Base-by-base conservation (phyloP, 768 basidiomycete genomes). In the Pleurotus citrinopileatus region DNA sequence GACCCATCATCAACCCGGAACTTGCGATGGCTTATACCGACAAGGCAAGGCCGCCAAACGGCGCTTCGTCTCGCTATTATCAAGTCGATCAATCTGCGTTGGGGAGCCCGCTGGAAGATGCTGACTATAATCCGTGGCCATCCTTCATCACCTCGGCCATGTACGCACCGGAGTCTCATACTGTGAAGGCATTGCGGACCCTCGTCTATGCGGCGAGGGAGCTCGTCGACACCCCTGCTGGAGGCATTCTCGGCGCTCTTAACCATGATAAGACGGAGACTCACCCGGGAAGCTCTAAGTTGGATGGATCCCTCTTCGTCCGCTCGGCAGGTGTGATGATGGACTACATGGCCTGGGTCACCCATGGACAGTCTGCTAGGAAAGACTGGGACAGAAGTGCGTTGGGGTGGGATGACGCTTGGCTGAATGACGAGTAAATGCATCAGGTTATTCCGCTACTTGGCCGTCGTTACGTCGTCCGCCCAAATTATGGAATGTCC, bases 321-420 rank as follows among this genome's bases (percentile, higher is more conserved):
- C 67, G 83, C 37, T 76, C 81, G 13, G 83, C 82, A 5, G 83
- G 82, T 0, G 71, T 81, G 27, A 57, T 82, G 66, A 74, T 81
- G 76, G 70, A 82, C 43, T 75, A 68, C 10, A 64, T 84, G 58
- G 81, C 83, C 0, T 85, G 82, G 83, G 75, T 78, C 1, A 62
- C 69, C 6, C 67, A 77, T 65, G 83, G 83, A 3, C 75, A 84
- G 63, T 55, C 66, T 37, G 73, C 67, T 36, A 75, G 78, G 15
- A 37, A 60, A 1, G 53, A 60, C 28, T 85, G 84, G 84, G 83
- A 84, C 64, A 55, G 74, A 25, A 81, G 78, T 62, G 82, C 73
- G 2, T 65, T 83, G 36, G 83, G 82, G 0, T 84, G 82, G 81
- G 80, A 84, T 54, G 81, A 74, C 7, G 79, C 82, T 9, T 85